These are phyloP conservation scores for Rosellinia necatrix DNA, from an alignment of 2,329 filamentous ascomycete species.

Conservation along the genomic window DNA sequence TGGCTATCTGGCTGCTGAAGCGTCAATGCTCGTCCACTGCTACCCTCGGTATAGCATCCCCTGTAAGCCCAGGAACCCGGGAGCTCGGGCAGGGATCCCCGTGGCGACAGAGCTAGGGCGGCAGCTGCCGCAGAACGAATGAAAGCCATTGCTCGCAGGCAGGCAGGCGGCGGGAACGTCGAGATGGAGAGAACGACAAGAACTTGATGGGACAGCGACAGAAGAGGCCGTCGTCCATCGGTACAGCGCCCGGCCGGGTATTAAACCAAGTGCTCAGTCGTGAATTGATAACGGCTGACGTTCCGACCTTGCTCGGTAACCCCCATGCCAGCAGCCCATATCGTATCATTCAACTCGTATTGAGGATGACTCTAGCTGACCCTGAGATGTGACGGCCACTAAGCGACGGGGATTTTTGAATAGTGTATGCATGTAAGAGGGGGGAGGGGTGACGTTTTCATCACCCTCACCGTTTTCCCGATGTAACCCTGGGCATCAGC, in stretches of 20 bases:
- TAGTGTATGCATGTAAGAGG: constrained; percentile 15
- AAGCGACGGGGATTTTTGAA: not conserved
- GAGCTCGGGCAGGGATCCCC: constrained; percentile 17
- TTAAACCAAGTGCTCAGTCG: constrained; percentile 1
- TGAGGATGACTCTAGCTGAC: not conserved
- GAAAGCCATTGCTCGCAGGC: constrained; percentile 9
- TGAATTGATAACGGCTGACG: not conserved
- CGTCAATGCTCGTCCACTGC: constrained; percentile 25
- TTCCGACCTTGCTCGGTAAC: constrained; percentile 6
- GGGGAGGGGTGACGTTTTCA: not conserved
- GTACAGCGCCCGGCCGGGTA: not conserved
- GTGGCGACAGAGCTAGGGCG: not conserved
- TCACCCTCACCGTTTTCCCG: not conserved
- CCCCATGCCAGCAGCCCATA: constrained; percentile 2
- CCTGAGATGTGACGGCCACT: constrained; percentile 1
- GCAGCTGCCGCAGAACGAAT: constrained; percentile 5
- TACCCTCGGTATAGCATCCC: constrained; percentile 33
- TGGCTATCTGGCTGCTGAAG: constrained; percentile 31
- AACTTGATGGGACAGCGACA: too few species aligned
- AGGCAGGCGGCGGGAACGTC: not conserved
- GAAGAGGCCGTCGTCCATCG: not conserved
- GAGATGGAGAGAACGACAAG: not conserved
- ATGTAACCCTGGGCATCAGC: constrained; percentile 21
- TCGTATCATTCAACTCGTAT: constrained; percentile 12
- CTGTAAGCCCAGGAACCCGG: constrained; percentile 29